A percentile compares a stretch with the other conserved stretches of the same genome.
Conservation (phyloP, 345 rosid genomes). For the Syzygium oleosum region DNA sequence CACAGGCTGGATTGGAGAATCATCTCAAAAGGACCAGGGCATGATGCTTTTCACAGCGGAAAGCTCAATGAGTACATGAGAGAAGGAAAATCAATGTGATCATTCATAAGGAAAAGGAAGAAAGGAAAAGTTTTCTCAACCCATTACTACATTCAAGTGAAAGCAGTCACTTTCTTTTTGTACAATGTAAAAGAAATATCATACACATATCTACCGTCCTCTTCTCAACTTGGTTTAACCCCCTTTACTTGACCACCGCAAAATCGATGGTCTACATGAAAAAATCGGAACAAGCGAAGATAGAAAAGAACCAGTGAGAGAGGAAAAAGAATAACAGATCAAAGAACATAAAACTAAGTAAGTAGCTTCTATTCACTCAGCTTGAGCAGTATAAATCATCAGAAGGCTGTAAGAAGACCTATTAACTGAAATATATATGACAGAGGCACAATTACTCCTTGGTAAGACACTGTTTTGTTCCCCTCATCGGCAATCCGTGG, state of each 20-base stretch:
- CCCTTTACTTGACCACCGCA: too few species aligned
- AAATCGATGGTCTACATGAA: too few species aligned
- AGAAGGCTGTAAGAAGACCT: neutral
- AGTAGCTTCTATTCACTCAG: neutral
- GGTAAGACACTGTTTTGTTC: neutral
- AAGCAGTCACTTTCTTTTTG: neutral
- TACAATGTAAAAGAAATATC: neutral
- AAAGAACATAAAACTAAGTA: neutral
- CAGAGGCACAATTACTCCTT: neutral
- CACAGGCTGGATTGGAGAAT: neutral
- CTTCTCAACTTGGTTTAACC: neutral
- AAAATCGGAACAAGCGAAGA: neutral
- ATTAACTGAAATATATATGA: neutral
- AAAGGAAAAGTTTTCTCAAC: neutral
- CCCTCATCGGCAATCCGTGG: conserved; percentile 52
- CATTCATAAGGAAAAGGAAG: neutral
- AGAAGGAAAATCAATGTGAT: too few species aligned
- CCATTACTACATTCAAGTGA: neutral
- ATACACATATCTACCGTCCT: neutral
- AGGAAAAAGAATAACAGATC: neutral
- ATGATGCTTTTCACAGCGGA: neutral
- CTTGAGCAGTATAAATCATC: neutral
- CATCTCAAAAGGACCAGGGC: neutral
- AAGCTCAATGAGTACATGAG: neutral
- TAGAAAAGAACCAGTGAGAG: neutral